A percentile compares a stretch with the other conserved stretches of the same genome.
Conservation (phyloP, 495 filamentous ascomycete genomes). For the Aspergillus campestris region DNA sequence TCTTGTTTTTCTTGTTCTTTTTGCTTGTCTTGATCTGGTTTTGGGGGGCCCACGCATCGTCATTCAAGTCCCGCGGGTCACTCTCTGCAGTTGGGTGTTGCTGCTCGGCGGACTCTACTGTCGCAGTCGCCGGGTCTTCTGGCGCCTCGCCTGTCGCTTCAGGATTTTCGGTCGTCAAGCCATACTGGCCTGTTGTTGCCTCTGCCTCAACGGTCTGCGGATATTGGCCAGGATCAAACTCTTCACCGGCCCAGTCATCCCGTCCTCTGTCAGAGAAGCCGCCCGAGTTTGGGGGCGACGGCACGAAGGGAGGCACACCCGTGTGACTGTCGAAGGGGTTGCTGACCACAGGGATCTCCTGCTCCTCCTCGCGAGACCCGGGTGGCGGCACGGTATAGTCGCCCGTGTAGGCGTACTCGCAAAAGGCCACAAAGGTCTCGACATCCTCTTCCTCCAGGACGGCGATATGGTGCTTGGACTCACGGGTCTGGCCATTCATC, state of each 20-base stretch:
- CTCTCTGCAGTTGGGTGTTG: conserved; percentile 2
- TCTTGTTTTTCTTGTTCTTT: conserved; percentile 21
- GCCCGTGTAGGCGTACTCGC: conserved; percentile 43
- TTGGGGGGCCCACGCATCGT: conserved; percentile 1
- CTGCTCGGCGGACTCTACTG: conserved; percentile 1
- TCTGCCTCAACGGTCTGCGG: background rate
- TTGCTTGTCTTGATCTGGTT: conserved; percentile 16
- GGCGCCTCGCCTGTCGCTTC: background rate
- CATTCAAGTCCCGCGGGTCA: conserved; percentile 1
- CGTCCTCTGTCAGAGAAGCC: conserved; percentile 6
- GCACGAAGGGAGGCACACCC: conserved; percentile 10
- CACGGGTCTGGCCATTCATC: conserved; percentile 37
- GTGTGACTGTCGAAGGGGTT: conserved; percentile 9
- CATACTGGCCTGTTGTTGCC: background rate
- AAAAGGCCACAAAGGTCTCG: conserved; percentile 40
- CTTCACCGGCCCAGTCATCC: background rate
- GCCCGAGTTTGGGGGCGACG: conserved; percentile 9
- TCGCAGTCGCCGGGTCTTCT: background rate
- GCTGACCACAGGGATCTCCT: conserved; percentile 5
- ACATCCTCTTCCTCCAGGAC: conserved; percentile 39
- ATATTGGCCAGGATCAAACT: background rate
- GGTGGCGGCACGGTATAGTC: conserved; percentile 36
- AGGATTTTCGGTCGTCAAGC: too few species aligned
- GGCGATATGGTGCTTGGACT: conserved; percentile 36
- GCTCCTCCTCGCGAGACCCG: conserved; percentile 15